Evolutionary conservation across 2,329 filamentous ascomycete species (phyloP), one percentile per base, ranked within the genome.

Genomic region (Mycocentrospora acerina): DNA sequence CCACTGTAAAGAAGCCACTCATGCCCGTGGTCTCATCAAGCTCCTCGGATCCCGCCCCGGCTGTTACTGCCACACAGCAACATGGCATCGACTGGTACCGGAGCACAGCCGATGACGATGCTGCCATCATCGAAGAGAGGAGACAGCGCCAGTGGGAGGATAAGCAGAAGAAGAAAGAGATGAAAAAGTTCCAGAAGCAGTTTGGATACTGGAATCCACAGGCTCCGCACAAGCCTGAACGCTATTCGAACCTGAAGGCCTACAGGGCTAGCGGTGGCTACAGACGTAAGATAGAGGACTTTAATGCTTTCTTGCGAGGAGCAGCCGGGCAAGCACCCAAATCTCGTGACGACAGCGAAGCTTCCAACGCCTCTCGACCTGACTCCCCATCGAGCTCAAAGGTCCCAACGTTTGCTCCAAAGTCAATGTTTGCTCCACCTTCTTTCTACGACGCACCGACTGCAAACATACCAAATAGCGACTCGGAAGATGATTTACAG

Each of bases 41-140:
- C 22, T 43, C 47, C 18, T 44, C 55, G 28, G 52, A 44, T 24
- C 39, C 49, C 4, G 40, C 44, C 4, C 37, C 57, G 16, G 35
- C 44, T 19, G 24, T 42, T 22, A 30, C 44, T 17, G 38, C 35
- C 8, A 12, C 44, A 17, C 51, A 59, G 35, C 53, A 55, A 33
- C 52, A 53, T 42, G 48, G 48, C 15, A 51, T 59, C 42, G 53
- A 61, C 30, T 62, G 51, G 32, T 63, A 95, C 67, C 95, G 90
- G 86, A 80, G 80, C 2, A 83, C 81, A 32, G 86, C 89, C n/a
- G 88, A 95, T 52, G 88, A 95, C 39, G 89, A 89, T 57, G 76
- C 79, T 18, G 78, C 81, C 50, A 77, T 75, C 48, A 80, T 82
- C 46, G 89, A 88, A 62, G 75, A 73, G 29, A 72, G 68, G 14